Evolutionary conservation across 2,329 filamentous ascomycete genomes (phyloP).

Genomic region (Byssothecium circinans): DNA sequence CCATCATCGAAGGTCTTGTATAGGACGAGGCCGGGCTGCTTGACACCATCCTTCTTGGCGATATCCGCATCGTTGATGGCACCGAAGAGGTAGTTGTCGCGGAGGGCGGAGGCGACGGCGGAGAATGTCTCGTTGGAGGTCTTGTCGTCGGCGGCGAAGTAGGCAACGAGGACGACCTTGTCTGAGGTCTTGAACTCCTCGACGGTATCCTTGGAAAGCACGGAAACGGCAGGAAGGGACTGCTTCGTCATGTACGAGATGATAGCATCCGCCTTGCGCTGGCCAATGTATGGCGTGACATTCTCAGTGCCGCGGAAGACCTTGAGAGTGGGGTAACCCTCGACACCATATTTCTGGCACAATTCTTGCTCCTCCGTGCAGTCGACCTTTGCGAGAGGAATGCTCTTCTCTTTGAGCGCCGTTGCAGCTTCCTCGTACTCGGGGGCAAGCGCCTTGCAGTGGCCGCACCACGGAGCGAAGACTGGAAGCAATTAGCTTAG

Average conservation of each 20-base stretch:
- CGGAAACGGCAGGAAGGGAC: slow-evolving; percentile 86
- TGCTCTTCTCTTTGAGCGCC: slow-evolving; percentile 82
- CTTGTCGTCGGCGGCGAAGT: slow-evolving; percentile 79
- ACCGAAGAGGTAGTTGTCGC: slow-evolving; percentile 92
- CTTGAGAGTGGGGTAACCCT: slow-evolving; percentile 98
- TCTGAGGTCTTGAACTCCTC: slow-evolving; percentile 98
- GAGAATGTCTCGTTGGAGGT: slow-evolving; percentile 84
- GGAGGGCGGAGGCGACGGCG: slow-evolving; percentile 70
- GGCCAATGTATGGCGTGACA: slow-evolving; percentile 79
- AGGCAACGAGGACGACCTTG: slow-evolving; percentile 92
- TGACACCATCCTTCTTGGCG: slow-evolving; percentile 87
- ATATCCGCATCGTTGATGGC: slow-evolving; percentile 79
- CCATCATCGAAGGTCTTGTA: slow-evolving; percentile 99
- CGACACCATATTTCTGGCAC: slow-evolving; percentile 85
- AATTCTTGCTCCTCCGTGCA: slow-evolving; percentile 94
- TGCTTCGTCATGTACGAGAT: slow-evolving; percentile 97
- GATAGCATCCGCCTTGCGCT: slow-evolving; percentile 80
- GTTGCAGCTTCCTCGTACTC: slow-evolving; percentile 89
- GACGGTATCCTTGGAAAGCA: slow-evolving; percentile 76
- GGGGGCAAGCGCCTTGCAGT: slow-evolving; percentile 96
- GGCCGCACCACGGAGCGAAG: slow-evolving; percentile 95
- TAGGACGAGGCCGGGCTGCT: slow-evolving; percentile 81
- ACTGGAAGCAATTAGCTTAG: slow-evolving; percentile 58
- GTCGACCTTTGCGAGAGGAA: slow-evolving; percentile 83
- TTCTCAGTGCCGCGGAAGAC: slow-evolving; percentile 92